phyloP scores from a whole-genome alignment of 208 protist genomes.

The Porcisia hertigi region DNA sequence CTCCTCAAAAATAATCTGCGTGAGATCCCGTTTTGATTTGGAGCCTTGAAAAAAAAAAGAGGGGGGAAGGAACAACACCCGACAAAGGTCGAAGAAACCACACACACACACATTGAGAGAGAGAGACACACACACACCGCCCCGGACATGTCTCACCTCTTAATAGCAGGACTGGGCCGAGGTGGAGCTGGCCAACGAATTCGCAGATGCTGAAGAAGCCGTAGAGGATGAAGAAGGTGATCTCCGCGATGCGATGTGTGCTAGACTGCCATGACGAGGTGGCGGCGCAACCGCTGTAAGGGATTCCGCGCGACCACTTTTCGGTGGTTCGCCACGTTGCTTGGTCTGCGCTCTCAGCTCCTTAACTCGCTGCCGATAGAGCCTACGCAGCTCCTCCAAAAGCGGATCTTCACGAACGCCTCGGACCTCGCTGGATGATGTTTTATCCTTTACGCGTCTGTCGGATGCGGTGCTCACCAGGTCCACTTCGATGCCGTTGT shows the following conservation, averaged over 20 bases:
- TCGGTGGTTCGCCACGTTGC: neutral
- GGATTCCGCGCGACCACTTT: neutral
- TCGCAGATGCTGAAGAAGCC: neutral
- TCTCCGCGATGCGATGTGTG: neutral
- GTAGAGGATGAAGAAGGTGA: neutral
- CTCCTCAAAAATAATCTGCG: no score
- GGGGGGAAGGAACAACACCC: no score
- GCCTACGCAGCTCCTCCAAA: slow-evolving; percentile 44
- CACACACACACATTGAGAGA: no score
- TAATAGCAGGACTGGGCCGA: neutral
- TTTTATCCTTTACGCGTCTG: neutral
- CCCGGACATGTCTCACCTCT: neutral
- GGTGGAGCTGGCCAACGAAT: neutral
- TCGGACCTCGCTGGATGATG: neutral
- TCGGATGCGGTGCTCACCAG: slow-evolving; percentile 14
- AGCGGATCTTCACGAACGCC: slow-evolving; percentile 26
- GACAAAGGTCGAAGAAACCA: no score
- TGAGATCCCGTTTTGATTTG: no score
- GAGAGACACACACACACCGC: neutral
- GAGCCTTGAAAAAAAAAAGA: no score
- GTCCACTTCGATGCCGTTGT: neutral
- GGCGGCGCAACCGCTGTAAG: neutral
- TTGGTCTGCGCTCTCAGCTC: slow-evolving; percentile 29
- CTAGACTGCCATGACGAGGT: neutral
- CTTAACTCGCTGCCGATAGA: slow-evolving; percentile 51